These are phyloP conservation scores for Stentor coeruleus DNA, from an alignment of 73 alveolate genomes.

Conservation along the genomic window DNA sequence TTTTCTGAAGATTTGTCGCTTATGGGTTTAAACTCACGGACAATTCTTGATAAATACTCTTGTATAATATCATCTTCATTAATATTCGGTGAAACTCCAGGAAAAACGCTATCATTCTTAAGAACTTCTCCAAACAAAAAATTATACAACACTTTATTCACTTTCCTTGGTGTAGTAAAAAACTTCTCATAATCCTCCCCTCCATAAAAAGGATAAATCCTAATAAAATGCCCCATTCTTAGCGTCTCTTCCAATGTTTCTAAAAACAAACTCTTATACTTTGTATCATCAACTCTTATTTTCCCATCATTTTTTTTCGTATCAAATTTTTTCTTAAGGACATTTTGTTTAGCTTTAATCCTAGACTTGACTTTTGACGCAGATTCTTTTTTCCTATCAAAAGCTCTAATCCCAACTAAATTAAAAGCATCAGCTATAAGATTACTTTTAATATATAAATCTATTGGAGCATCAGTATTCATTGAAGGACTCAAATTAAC, in stretches of 20 bases:
- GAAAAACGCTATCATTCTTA: neutral
- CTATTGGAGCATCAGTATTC: constrained; percentile 72
- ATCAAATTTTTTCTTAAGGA: no score
- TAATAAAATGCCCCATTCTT: constrained; percentile 34
- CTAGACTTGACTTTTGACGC: constrained; percentile 33
- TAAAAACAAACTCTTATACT: constrained; percentile 32
- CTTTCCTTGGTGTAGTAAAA: constrained; percentile 25
- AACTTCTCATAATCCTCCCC: constrained; percentile 41
- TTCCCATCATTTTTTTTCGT: neutral
- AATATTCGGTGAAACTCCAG: neutral
- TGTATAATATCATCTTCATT: neutral
- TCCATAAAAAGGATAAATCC: constrained; percentile 45
- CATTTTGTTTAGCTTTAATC: constrained; percentile 23
- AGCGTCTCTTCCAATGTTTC: constrained; percentile 40
- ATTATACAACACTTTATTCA: neutral
- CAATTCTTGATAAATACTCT: neutral
- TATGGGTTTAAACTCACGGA: neutral
- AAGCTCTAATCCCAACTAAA: constrained; percentile 58
- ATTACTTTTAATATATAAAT: constrained; percentile 55
- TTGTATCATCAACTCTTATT: neutral
- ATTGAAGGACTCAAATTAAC: constrained; percentile 75
- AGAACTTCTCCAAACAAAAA: neutral
- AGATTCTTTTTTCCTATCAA: constrained; percentile 47
- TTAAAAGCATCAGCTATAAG: constrained; percentile 63
- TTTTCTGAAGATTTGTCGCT: neutral